Evolutionary conservation across 2,329 filamentous ascomycete genomes (phyloP).

Genomic region (Pestalotiopsis fici): DNA sequence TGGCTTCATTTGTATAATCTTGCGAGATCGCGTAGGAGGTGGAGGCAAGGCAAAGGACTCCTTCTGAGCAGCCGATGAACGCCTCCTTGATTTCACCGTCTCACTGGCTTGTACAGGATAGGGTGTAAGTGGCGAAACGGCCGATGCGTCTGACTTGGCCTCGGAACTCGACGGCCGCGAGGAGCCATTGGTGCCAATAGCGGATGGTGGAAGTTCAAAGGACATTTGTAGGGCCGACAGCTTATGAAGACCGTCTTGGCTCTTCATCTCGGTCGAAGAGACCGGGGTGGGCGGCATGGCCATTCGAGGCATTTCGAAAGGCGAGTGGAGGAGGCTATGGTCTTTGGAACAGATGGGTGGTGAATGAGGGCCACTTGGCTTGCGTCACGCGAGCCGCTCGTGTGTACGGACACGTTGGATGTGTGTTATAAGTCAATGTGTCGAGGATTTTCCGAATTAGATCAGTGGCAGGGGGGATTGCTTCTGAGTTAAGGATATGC

Average conservation of each 20-base stretch:
- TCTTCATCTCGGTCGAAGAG: constrained; percentile 78
- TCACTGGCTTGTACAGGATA: constrained; percentile 48
- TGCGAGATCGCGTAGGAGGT: constrained; percentile 86
- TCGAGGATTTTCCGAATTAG: not conserved
- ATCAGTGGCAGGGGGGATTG: not conserved
- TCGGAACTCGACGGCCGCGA: constrained; percentile 45
- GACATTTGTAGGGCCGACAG: constrained; percentile 64
- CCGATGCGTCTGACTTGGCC: constrained; percentile 28
- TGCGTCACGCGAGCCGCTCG: not conserved
- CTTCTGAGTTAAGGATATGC: not conserved
- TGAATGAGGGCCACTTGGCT: not conserved
- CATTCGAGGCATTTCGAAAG: constrained; percentile 61
- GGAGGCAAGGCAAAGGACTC: constrained; percentile 81
- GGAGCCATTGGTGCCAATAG: constrained; percentile 52
- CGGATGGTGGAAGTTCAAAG: constrained; percentile 78
- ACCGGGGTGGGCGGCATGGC: constrained; percentile 74
- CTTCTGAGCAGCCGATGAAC: constrained; percentile 53
- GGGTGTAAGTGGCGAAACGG: constrained; percentile 24
- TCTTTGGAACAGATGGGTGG: not conserved
- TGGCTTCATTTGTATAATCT: constrained; percentile 98
- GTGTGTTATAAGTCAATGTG: not conserved
- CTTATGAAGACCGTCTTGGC: constrained; percentile 65
- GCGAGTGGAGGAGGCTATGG: not conserved
- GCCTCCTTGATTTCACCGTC: constrained; percentile 54
- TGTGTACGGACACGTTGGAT: not conserved